A percentile compares a stretch with the other conserved stretches of the same genome.
Evolutionary conservation across 2,329 filamentous ascomycete genomes (phyloP).

Genomic region (Cercospora citrullina): DNA sequence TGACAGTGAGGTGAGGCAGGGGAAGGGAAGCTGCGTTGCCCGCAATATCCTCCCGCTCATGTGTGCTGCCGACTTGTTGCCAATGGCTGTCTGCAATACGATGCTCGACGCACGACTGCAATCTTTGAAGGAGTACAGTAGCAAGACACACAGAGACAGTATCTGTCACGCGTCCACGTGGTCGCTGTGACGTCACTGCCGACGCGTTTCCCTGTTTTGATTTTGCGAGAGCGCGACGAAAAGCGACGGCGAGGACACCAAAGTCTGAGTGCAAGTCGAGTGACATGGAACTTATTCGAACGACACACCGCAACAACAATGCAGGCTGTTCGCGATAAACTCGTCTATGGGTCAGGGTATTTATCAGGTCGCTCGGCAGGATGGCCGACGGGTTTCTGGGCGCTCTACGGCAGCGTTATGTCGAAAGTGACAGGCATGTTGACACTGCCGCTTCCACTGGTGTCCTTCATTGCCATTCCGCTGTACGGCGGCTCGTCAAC

Average conservation of each 20-base stretch:
- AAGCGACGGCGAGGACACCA: not conserved
- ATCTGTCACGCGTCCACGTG: not conserved
- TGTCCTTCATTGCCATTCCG: constrained; percentile 70
- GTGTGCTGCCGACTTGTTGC: not conserved
- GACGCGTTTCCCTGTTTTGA: not conserved
- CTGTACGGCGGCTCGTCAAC: constrained; percentile 74
- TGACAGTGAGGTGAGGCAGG: not conserved
- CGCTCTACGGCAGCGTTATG: constrained; percentile 28
- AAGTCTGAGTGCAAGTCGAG: not conserved
- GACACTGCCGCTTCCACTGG: constrained; percentile 43
- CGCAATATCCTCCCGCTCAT: not conserved
- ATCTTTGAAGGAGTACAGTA: not conserved
- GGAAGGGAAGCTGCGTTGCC: not conserved
- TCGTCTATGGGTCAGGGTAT: constrained; percentile 36
- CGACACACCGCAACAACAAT: not conserved
- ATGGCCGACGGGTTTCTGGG: constrained; percentile 30
- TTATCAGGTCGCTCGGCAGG: constrained; percentile 33
- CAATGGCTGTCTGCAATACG: not conserved
- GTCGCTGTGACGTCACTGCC: not conserved
- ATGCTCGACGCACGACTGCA: not conserved
- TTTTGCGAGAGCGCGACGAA: not conserved
- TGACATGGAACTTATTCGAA: not conserved
- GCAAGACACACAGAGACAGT: not conserved
- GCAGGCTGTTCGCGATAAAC: constrained; percentile 32
- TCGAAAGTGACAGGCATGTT: constrained; percentile 35